phyloP scores from a whole-genome alignment of 768 basidiomycete species.

The Tylopilus sp. region DNA sequence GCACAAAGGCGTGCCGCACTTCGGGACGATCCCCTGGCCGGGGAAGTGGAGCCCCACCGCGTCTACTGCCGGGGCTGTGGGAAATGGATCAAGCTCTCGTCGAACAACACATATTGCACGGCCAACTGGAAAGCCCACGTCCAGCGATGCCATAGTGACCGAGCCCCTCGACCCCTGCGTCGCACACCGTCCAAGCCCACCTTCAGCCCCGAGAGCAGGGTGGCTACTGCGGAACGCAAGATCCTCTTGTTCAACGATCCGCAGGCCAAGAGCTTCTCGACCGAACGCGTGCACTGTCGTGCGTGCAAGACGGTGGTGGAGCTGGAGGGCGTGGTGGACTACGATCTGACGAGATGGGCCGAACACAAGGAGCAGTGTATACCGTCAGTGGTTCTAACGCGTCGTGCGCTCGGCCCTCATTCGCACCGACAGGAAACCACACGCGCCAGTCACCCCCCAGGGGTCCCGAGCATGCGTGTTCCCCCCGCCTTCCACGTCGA shows the following conservation, averaged over 20 bases:
- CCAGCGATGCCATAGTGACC: slow-evolving; percentile 41
- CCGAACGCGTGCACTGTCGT: slow-evolving; percentile 47
- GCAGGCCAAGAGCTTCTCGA: slow-evolving; percentile 50
- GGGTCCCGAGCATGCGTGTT: slow-evolving; percentile 9
- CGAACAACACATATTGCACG: slow-evolving; percentile 37
- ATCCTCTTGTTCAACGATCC: slow-evolving; percentile 61
- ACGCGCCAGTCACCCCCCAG: slow-evolving; percentile 22
- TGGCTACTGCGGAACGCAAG: slow-evolving; percentile 61
- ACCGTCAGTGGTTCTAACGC: slow-evolving; percentile 27
- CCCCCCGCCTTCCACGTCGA: slow-evolving; percentile 19
- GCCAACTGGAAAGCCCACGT: slow-evolving; percentile 56
- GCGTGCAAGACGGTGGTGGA: slow-evolving; percentile 45
- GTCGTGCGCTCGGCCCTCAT: background rate
- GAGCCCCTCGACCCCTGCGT: slow-evolving; percentile 30
- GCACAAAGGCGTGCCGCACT: slow-evolving; percentile 50
- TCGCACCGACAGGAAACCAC: slow-evolving; percentile 12
- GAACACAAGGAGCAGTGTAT: slow-evolving; percentile 56
- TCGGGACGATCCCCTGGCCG: slow-evolving; percentile 50
- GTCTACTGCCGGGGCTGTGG: slow-evolving; percentile 60
- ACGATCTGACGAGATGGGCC: slow-evolving; percentile 58
- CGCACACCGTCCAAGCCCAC: slow-evolving; percentile 15
- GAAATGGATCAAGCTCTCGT: slow-evolving; percentile 57
- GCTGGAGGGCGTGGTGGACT: slow-evolving; percentile 51
- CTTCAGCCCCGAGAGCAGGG: slow-evolving; percentile 52
- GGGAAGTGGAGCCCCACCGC: slow-evolving; percentile 47